Conservation (phyloP, 176 grass and related monocot species). For the Otatea glauca region DNA sequence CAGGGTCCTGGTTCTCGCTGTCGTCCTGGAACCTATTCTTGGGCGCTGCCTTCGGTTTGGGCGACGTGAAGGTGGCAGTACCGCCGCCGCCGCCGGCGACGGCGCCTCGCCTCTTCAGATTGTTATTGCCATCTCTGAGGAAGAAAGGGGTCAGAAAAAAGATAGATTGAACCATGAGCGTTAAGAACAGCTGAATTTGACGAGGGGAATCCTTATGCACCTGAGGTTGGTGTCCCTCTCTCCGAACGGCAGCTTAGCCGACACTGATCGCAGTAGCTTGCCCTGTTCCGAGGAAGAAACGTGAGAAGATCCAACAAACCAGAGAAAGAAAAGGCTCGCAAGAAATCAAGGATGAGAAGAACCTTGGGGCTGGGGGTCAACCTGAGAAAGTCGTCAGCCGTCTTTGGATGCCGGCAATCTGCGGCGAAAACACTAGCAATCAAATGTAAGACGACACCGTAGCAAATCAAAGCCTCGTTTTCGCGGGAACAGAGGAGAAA, state of each 20-base stretch:
- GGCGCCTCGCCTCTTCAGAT: constrained; percentile 67
- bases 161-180: not conserved
- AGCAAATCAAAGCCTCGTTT: not conserved
- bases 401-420: constrained; percentile 93
- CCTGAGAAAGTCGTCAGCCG: constrained; percentile 72
- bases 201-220: constrained; percentile 22
- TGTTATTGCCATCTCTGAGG: constrained; percentile 60
- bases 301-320: constrained; percentile 9
- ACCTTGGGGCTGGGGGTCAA: constrained; percentile 77
- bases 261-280: constrained; percentile 77
- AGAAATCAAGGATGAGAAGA: not conserved
- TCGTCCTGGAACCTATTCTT: constrained; percentile 69
- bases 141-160: constrained; percentile 33
- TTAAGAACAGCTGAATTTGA: constrained; percentile 21
- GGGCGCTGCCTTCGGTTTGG: constrained; percentile 50
- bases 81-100: constrained; percentile 32
- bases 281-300: constrained; percentile 47
- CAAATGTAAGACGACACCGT: not conserved
- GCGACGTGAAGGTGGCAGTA: constrained; percentile 40
- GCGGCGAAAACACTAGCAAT: constrained; percentile 16
- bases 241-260: constrained; percentile 71
- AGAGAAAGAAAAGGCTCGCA: not conserved
- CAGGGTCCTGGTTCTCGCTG: constrained; percentile 85
- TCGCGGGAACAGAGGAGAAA: not conserved
- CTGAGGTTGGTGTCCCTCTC: constrained; percentile 68